Evolutionary conservation across 192 early-diverging fungal genomes (phyloP).

Genomic region (Borealophlyctis nickersoniae): DNA sequence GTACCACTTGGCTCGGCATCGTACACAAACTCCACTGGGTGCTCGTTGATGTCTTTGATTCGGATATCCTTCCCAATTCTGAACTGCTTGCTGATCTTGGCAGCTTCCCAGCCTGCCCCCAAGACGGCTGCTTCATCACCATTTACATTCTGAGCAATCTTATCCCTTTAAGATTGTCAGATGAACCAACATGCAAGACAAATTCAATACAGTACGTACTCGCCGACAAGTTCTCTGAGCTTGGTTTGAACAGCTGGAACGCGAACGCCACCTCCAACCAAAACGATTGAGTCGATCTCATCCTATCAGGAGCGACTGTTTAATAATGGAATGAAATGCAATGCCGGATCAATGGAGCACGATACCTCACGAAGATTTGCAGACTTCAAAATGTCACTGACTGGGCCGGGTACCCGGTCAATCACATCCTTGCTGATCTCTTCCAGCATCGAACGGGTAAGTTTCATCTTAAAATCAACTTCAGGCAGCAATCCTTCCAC

Average conservation of each 20-base stretch:
- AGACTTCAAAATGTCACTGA: slow-evolving; percentile 66
- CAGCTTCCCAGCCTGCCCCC: slow-evolving; percentile 85
- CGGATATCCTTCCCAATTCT: slow-evolving; percentile 74
- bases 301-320: slow-evolving; percentile 27
- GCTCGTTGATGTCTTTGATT: slow-evolving; percentile 77
- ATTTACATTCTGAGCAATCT: slow-evolving; percentile 92
- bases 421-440: slow-evolving; percentile 59
- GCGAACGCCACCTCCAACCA: slow-evolving; percentile 91
- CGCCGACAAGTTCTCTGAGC: slow-evolving; percentile 67
- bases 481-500: slow-evolving; percentile 87
- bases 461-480: slow-evolving; percentile 72
- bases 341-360: no score
- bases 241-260: slow-evolving; percentile 78
- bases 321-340: slow-evolving; percentile 10
- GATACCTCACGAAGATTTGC: slow-evolving; percentile 38
- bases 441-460: slow-evolving; percentile 84
- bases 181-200: neutral
- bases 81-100: slow-evolving; percentile 81
- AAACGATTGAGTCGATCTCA: slow-evolving; percentile 81
- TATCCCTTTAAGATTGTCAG: slow-evolving; percentile 43
- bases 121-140: slow-evolving; percentile 93
- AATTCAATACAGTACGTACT: slow-evolving; percentile 39
- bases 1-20: slow-evolving; percentile 37
- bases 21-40: slow-evolving; percentile 67
- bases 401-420: slow-evolving; percentile 66